Conservation (phyloP, 192 early-diverging fungal genomes). For the Coemansia sp. region DNA sequence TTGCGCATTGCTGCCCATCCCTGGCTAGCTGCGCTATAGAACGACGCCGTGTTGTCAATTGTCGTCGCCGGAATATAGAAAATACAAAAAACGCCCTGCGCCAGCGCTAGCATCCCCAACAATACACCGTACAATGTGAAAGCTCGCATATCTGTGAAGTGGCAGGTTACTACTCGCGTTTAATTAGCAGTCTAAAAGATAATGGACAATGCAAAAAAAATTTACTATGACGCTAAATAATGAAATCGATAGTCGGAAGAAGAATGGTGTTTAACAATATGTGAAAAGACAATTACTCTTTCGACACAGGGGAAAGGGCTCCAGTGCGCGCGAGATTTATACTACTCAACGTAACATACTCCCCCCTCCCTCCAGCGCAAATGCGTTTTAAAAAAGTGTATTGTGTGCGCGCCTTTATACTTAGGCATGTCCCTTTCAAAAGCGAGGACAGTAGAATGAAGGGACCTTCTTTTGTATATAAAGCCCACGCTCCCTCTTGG, state of each 20-base stretch:
- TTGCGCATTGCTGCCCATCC: conserved; percentile 20
- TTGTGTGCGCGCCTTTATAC: neutral
- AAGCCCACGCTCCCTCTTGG: neutral
- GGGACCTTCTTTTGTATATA: neutral
- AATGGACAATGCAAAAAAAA: conserved; percentile 2
- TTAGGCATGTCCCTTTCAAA: neutral
- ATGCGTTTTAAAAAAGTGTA: neutral
- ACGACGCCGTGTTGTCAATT: conserved; percentile 30
- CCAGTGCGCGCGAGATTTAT: neutral
- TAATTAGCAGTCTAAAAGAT: neutral
- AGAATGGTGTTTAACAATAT: neutral
- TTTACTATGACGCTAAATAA: neutral
- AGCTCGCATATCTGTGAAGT: neutral
- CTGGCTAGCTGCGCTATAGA: conserved; percentile 21
- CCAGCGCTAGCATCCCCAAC: conserved; percentile 10
- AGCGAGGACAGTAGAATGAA: neutral
- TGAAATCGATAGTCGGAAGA: neutral
- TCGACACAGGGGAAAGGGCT: neutral
- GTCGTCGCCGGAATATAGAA: conserved; percentile 30
- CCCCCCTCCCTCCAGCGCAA: neutral
- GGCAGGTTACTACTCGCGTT: neutral
- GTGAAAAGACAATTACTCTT: neutral
- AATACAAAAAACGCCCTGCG: neutral
- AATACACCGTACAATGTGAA: neutral
- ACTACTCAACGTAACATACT: neutral